Evolutionary conservation across 192 early-diverging fungal species (phyloP).

Genomic region (Entomortierella parvispora): DNA sequence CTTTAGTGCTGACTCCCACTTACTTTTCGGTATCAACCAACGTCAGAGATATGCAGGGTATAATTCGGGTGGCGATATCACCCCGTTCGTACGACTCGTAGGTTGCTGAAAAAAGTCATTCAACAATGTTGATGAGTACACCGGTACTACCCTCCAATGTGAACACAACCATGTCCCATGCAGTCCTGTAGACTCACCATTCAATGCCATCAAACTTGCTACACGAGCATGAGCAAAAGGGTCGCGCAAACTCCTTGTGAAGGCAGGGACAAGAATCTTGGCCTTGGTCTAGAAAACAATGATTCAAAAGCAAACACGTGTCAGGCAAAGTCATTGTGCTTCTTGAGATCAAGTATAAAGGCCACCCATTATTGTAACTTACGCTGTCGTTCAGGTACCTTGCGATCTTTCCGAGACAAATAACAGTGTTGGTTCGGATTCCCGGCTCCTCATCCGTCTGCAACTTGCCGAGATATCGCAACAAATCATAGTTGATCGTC

Average conservation of each 20-base stretch:
- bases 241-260: constrained; percentile 84
- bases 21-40: constrained; percentile 86
- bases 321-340: neutral
- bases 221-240: constrained; percentile 88
- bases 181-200: constrained; percentile 40
- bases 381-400: constrained; percentile 79
- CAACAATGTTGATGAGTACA: too few relatives aligned
- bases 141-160: neutral
- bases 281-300: constrained; percentile 68
- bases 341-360: neutral
- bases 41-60: constrained; percentile 76
- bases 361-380: constrained; percentile 42
- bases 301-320: neutral
- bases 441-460: constrained; percentile 93
- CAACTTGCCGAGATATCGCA: constrained; percentile 89
- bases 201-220: constrained; percentile 85
- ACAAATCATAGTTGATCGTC: constrained; percentile 84
- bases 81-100: constrained; percentile 71
- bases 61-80: constrained; percentile 77
- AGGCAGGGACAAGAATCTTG: constrained; percentile 85
- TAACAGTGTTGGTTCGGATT: constrained; percentile 95
- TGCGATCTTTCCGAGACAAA: constrained; percentile 94
- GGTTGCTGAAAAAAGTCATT: too few relatives aligned
- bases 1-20: too few relatives aligned
- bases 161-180: neutral